These are phyloP conservation scores for Chlorella sp. DNA, from an alignment of 139 green algal species.

Conservation along the genomic window DNA sequence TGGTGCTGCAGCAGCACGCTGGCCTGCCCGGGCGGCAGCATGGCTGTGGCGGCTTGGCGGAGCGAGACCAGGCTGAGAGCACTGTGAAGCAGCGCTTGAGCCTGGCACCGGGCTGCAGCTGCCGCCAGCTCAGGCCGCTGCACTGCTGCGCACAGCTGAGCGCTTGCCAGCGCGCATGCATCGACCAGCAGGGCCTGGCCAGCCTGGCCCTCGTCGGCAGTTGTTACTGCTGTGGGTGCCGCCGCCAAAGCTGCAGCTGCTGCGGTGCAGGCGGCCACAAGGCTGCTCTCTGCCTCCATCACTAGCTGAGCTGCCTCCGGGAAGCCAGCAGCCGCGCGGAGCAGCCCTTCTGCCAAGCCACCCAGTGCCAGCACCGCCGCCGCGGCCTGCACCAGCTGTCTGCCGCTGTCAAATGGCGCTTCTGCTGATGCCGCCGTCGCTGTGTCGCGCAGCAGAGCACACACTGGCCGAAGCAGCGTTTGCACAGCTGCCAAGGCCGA, in stretches of 20 bases:
- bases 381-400: not conserved
- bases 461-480: not conserved
- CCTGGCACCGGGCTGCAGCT: not conserved
- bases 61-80: not conserved
- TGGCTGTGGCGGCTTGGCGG: not conserved
- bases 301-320: not conserved
- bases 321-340: constrained; percentile 8
- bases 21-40: not conserved
- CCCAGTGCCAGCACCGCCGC: constrained; percentile 3
- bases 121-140: not conserved
- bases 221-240: not conserved
- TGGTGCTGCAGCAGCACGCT: constrained; percentile 10
- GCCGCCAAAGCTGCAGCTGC: not conserved
- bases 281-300: not conserved
- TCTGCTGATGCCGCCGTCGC: not conserved
- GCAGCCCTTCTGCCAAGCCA: constrained; percentile 17
- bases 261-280: not conserved
- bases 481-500: not conserved
- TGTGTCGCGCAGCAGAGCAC: not conserved
- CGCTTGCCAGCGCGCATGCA: constrained; percentile 14
- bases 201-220: not conserved
- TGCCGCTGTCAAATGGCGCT: not conserved
- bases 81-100: not conserved
- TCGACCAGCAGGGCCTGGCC: not conserved
- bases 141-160: constrained; percentile 14